These are phyloP conservation scores for Hemisphaericaspora subhashii DNA, from an alignment of 1,139 yeast genomes.

Conservation along the genomic window DNA sequence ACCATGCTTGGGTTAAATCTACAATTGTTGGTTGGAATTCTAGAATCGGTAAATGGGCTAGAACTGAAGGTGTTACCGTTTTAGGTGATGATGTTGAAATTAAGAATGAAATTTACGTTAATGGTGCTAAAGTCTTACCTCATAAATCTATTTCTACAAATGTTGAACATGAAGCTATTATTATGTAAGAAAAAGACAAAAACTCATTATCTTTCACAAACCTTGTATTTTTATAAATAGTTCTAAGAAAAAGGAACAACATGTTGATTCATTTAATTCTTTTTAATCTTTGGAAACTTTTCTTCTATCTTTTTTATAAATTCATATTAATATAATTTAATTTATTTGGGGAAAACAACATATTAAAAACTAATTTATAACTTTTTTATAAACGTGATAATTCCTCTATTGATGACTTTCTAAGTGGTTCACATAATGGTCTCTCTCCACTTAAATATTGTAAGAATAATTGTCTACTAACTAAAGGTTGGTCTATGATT, in stretches of 20 bases:
- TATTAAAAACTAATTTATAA: not conserved
- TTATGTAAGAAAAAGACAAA: slow-evolving; percentile 59
- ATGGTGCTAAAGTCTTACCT: slow-evolving; percentile 98
- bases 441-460: slow-evolving; percentile 61
- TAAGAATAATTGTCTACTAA: slow-evolving; percentile 54
- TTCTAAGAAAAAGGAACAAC: not conserved
- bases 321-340: not conserved
- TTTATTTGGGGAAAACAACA: slow-evolving; percentile 1
- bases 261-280: slow-evolving; percentile 5
- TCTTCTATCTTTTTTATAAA: no score
- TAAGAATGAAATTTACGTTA: slow-evolving; percentile 97
- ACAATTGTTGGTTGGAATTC: slow-evolving; percentile 99
- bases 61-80: slow-evolving; percentile 96
- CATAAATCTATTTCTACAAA: slow-evolving; percentile 96
- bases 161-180: slow-evolving; percentile 96
- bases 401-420: slow-evolving; percentile 29
- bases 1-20: slow-evolving; percentile 97
- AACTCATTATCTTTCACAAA: not conserved
- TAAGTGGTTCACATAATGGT: slow-evolving; percentile 54
- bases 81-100: slow-evolving; percentile 99
- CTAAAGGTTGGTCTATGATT: slow-evolving; percentile 45
- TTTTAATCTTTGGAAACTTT: no score
- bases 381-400: slow-evolving; percentile 5
- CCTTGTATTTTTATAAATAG: slow-evolving; percentile 6
- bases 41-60: slow-evolving; percentile 98